Base-by-base conservation (phyloP, 2,329 filamentous ascomycete genomes). In the Epichloe sp. region DNA sequence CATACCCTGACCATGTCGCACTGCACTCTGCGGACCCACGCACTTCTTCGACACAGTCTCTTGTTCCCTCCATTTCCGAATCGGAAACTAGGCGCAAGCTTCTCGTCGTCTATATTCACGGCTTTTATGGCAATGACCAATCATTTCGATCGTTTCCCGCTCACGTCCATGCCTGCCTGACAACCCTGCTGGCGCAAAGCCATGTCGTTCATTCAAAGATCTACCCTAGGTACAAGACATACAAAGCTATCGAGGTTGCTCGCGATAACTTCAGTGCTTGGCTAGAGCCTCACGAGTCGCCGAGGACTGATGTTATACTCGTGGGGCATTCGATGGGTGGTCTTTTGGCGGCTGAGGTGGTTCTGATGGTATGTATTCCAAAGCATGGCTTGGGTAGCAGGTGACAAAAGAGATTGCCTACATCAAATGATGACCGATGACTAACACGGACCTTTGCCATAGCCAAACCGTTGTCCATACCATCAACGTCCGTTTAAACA, bases 281-380 rank as follows among this genome's bases (percentile, higher is more conserved):
- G 88, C 72, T 95, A 34, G 72, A 77, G 52, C 88, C 88, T 6
- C 87, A 94, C 59, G 85, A 91, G 64, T 79, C 79, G 31, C 69
- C 75, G 4, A 77, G 73, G 19, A 89, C 88, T 1, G 90, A 96
- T 69, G 75, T 94, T 2, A 74, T 96, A 19, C 73, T 96, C 3
- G 72, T 95, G 3, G 89, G 90, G 1, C 90, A 95, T 65, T 94
- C 87, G 42, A 91, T 96, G 81, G 90, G 90, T 15, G 90, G 90
- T 1, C 73, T 96, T 96, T 67, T 96, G 26, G 80, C 85, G 26
- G 87, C 86, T 1, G 90, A 96, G 59, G 78, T 94, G 26, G 81
- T 80, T 3, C 70, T 95, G 44, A 76, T 85, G 64, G 76, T 75
- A 60, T 60, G 68, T 47, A 21, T 8, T 15, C 11, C 23, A 6